A percentile compares a stretch with the other conserved stretches of the same genome.
Evolutionary conservation across 2,329 filamentous ascomycete genomes (phyloP).

Genomic region (Neoscytalidium dimidiatum): DNA sequence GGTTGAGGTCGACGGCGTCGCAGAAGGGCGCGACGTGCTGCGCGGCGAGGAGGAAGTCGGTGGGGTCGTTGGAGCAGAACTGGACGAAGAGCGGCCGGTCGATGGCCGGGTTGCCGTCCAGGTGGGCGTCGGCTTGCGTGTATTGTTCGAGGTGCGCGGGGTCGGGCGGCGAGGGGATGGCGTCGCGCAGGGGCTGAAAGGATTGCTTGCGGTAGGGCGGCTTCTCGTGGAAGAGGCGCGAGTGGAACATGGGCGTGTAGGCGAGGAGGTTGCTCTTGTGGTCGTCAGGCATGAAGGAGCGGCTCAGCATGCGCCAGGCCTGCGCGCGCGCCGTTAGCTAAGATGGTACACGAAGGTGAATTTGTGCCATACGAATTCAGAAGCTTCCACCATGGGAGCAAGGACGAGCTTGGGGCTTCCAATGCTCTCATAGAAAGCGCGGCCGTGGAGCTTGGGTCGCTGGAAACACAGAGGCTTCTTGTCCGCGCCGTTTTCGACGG

Average conservation of each 20-base stretch:
- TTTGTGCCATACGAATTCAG: conserved; percentile 76
- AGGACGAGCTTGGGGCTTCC: conserved; percentile 88
- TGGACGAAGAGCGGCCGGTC: conserved; percentile 94
- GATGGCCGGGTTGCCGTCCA: conserved; percentile 82
- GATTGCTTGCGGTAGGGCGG: conserved; percentile 74
- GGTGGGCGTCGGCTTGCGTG: conserved; percentile 37
- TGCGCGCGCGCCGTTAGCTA: conserved; percentile 39
- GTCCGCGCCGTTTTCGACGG: background rate
- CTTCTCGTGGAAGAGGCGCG: conserved; percentile 79
- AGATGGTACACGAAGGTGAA: background rate
- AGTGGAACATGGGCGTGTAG: conserved; percentile 96
- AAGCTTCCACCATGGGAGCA: conserved; percentile 98
- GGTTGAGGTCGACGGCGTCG: conserved; percentile 92
- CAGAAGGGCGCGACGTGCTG: conserved; percentile 80
- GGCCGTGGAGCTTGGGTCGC: conserved; percentile 68
- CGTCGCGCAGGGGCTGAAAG: conserved; percentile 67
- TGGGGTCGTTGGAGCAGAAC: conserved; percentile 88
- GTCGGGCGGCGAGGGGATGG: conserved; percentile 37
- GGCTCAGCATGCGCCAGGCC: conserved; percentile 96
- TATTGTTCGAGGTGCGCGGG: conserved; percentile 36
- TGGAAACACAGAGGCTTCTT: conserved; percentile 12
- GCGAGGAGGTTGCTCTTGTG: conserved; percentile 65
- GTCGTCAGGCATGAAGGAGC: conserved; percentile 76
- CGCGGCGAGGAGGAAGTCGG: conserved; percentile 78
- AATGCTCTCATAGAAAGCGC: conserved; percentile 93